A percentile compares a stretch with the other conserved stretches of the same genome.
Conservation (phyloP, 768 basidiomycete species). For the Hygrophorus russula region DNA sequence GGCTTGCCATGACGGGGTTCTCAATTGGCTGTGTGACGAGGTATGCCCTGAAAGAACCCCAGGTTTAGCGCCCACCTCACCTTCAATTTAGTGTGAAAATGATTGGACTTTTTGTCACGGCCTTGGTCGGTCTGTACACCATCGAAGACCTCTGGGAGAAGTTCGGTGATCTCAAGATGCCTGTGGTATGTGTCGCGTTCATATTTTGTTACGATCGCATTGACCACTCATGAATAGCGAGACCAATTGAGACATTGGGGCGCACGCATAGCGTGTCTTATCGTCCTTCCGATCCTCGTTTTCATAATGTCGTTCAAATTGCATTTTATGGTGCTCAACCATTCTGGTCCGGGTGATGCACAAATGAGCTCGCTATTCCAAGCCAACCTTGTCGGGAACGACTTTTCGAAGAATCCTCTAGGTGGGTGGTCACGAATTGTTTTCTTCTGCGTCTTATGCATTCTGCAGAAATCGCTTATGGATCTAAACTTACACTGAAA, state of each 20-base stretch:
- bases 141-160: slow-evolving; percentile 98
- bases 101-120: slow-evolving; percentile 92
- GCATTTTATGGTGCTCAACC: slow-evolving; percentile 90
- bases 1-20: slow-evolving; percentile 86
- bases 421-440: slow-evolving; percentile 30
- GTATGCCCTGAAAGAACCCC: slow-evolving; percentile 27
- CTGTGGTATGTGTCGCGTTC: slow-evolving; percentile 45
- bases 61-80: slow-evolving; percentile 1
- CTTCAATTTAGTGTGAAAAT: slow-evolving; percentile 67
- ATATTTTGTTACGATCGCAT: not conserved
- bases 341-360: slow-evolving; percentile 91
- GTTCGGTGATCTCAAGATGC: slow-evolving; percentile 91
- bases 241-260: slow-evolving; percentile 88
- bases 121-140: slow-evolving; percentile 91
- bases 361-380: slow-evolving; percentile 99
- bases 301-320: slow-evolving; percentile 94
- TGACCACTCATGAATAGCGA: slow-evolving; percentile 33
- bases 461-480: slow-evolving; percentile 67
- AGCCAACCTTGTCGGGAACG: slow-evolving; percentile 89
- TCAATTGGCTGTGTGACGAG: slow-evolving; percentile 95
- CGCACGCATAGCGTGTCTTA: slow-evolving; percentile 76
- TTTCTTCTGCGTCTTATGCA: slow-evolving; percentile 1
- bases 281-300: slow-evolving; percentile 81
- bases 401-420: slow-evolving; percentile 84
- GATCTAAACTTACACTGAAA: slow-evolving; percentile 87